These are phyloP conservation scores for Mimosa bimucronata DNA, from an alignment of 306 rosid genomes.

Conservation along the genomic window DNA sequence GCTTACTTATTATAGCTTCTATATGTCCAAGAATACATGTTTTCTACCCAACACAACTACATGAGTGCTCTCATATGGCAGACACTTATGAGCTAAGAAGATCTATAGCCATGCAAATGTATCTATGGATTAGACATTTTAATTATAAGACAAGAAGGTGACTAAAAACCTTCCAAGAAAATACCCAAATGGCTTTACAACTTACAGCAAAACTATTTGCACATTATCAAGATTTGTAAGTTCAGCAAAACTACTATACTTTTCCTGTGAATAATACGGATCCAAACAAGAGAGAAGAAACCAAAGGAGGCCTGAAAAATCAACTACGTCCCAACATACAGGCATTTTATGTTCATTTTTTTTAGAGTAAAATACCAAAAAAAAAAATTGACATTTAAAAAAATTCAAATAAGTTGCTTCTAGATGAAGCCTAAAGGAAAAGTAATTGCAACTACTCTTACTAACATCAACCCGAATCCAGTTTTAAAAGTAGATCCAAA, in stretches of 20 bases:
- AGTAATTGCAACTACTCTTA: too few relatives aligned
- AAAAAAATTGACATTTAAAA: too few relatives aligned
- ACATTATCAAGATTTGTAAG: conserved; percentile 2
- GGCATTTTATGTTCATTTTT: too few relatives aligned
- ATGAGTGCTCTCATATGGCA: conserved; percentile 16
- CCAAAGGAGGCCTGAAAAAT: neutral
- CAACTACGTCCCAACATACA: neutral
- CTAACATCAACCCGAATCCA: too few relatives aligned
- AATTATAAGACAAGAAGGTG: conserved; percentile 11
- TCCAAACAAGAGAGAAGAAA: conserved; percentile 11
- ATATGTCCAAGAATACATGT: conserved; percentile 22
- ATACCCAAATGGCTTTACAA: conserved; percentile 31
- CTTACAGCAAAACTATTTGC: conserved; percentile 8
- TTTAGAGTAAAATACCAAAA: too few relatives aligned
- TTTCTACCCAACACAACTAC: conserved; percentile 32
- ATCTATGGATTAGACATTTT: neutral
- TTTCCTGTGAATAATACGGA: neutral
- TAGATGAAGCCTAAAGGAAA: too few relatives aligned
- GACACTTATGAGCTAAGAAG: conserved; percentile 17
- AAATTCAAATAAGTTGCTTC: too few relatives aligned
- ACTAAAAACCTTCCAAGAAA: conserved; percentile 11
- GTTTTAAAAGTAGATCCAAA: too few relatives aligned
- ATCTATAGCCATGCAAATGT: conserved; percentile 25
- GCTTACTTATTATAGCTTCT: conserved; percentile 16
- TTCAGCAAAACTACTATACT: neutral